Evolutionary conservation across 441 rosid genomes (phyloP).

Genomic region (Brassica balearica): DNA sequence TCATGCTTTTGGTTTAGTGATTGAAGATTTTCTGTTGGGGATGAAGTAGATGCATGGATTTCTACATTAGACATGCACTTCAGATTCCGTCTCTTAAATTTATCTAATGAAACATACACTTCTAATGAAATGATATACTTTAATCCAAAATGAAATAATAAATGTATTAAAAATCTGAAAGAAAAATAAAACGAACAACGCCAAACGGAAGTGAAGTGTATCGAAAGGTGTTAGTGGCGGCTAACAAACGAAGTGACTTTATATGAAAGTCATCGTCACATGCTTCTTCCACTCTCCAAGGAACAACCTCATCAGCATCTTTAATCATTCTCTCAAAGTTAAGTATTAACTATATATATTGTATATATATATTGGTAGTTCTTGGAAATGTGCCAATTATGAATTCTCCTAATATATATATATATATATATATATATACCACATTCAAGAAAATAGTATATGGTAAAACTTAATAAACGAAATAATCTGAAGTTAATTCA

Average conservation of each 20-base stretch:
- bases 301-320: constrained; percentile 39
- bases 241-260: constrained; percentile 47
- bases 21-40: not conserved
- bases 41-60: constrained; percentile 1
- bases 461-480: constrained; percentile 18
- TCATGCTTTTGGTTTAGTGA: constrained; percentile 4
- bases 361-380: too few species aligned
- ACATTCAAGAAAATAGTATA: not conserved
- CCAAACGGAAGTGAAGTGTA: constrained; percentile 40
- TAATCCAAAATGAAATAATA: not conserved
- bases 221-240: constrained; percentile 42
- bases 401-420: not conserved
- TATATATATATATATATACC: not conserved
- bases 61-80: not conserved
- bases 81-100: not conserved
- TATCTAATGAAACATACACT: not conserved
- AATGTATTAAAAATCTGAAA: not conserved
- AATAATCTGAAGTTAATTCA: constrained; percentile 38
- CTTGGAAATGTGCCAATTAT: not conserved
- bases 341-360: constrained; percentile 26
- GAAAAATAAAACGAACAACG: constrained; percentile 24
- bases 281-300: constrained; percentile 48
- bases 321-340: constrained; percentile 44
- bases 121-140: not conserved
- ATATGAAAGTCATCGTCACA: constrained; percentile 48